Conservation (phyloP, 2,329 filamentous ascomycete species). For the Talaromyces sp. region DNA sequence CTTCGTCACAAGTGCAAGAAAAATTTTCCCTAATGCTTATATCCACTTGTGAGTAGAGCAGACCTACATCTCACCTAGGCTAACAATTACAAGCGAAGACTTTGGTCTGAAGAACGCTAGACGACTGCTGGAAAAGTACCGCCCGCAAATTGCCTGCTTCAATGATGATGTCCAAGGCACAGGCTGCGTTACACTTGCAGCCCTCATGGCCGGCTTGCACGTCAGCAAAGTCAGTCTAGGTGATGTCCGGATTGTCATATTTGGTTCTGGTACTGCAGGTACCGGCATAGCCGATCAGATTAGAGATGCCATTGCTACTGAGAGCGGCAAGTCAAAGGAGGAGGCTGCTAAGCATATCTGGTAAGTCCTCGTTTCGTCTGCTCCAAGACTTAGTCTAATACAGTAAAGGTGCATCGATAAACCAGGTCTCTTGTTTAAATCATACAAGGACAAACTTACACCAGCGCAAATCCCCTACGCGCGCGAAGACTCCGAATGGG, state of each 20-base stretch:
- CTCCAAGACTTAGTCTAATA: conserved; percentile 39
- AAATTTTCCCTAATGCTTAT: conserved; percentile 73
- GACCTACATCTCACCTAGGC: not conserved
- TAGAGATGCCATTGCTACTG: conserved; percentile 70
- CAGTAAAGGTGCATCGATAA: conserved; percentile 72
- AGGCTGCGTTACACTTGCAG: conserved; percentile 80
- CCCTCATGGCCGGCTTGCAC: conserved; percentile 71
- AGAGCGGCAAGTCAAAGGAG: conserved; percentile 63
- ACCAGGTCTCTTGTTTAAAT: conserved; percentile 68
- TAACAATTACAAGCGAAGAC: conserved; percentile 56
- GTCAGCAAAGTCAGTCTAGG: conserved; percentile 63
- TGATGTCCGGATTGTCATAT: conserved; percentile 70
- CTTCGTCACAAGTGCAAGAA: conserved; percentile 66
- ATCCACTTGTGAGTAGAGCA: conserved; percentile 65
- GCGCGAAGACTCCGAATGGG: conserved; percentile 63
- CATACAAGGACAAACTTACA: conserved; percentile 60
- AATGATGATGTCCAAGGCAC: conserved; percentile 91
- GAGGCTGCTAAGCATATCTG: conserved; percentile 79
- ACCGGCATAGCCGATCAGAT: conserved; percentile 85
- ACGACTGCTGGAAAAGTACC: conserved; percentile 72
- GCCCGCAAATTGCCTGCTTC: conserved; percentile 73
- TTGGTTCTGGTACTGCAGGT: conserved; percentile 77
- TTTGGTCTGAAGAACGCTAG: conserved; percentile 76
- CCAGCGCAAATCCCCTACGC: conserved; percentile 66
- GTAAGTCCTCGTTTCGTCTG: not conserved